These are phyloP conservation scores for Diaporthe ampelina DNA, from an alignment of 2,329 filamentous ascomycete species.

Conservation along the genomic window DNA sequence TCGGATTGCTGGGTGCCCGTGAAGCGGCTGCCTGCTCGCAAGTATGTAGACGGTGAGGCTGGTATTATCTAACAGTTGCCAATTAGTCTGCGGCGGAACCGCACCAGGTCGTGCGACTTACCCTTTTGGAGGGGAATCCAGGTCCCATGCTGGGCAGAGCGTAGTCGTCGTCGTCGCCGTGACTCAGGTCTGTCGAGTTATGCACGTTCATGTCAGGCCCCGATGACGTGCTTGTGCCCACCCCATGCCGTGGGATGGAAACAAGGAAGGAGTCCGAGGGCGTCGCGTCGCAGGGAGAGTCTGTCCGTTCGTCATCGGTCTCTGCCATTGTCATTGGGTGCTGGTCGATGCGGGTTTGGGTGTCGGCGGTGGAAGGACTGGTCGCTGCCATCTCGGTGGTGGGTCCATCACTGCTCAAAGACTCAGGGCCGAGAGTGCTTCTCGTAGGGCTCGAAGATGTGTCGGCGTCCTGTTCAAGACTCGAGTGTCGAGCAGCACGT, in stretches of 20 bases:
- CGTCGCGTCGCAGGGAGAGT: conserved; percentile 29
- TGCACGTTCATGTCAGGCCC: conserved; percentile 8
- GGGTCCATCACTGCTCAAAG: conserved; percentile 41
- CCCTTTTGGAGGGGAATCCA: conserved; percentile 68
- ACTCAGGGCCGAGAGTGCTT: conserved; percentile 59
- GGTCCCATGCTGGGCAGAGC: conserved; percentile 63
- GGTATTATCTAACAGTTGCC: conserved; percentile 73
- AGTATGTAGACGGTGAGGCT: conserved; percentile 85
- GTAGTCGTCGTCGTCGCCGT: conserved; percentile 49
- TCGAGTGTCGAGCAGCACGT: conserved; percentile 13
- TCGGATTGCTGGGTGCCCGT: conserved; percentile 94
- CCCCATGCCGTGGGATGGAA: conserved; percentile 37
- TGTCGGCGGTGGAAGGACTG: conserved; percentile 24
- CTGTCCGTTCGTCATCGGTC: conserved; percentile 32
- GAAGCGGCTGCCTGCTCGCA: conserved; percentile 90
- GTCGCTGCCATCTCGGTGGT: conserved; percentile 29
- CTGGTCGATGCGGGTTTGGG: conserved; percentile 5
- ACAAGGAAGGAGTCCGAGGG: conserved; percentile 17
- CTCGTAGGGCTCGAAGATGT: conserved; percentile 55
- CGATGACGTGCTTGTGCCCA: conserved; percentile 27
- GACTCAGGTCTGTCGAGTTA: conserved; percentile 39
- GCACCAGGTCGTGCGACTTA: conserved; percentile 53
- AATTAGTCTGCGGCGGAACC: conserved; percentile 2
- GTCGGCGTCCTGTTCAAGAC: conserved; percentile 25
- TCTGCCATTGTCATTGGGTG: conserved; percentile 32